Evolutionary conservation across 768 basidiomycete genomes (phyloP).

Genomic region (Boletus speciosus): DNA sequence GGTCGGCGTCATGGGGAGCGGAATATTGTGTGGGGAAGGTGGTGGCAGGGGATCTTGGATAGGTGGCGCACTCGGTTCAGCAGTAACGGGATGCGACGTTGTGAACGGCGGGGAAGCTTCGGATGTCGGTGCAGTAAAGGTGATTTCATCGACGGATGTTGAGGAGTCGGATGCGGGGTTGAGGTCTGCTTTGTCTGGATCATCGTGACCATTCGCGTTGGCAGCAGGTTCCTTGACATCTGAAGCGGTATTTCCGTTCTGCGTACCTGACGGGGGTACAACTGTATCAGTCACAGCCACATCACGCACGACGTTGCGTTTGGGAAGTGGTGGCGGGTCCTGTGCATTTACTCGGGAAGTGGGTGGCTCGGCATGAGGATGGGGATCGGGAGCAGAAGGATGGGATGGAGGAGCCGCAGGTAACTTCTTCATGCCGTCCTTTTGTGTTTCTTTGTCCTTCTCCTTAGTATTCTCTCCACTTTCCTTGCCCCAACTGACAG

Average conservation of each 20-base stretch:
- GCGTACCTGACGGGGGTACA: neutral
- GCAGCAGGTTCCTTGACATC: constrained; percentile 4
- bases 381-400: constrained; percentile 23
- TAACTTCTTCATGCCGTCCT: constrained; percentile 16
- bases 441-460: constrained; percentile 35
- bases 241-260: neutral
- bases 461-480: constrained; percentile 25
- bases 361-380: constrained; percentile 16
- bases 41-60: constrained; percentile 8
- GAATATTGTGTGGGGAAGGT: constrained; percentile 18
- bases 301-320: constrained; percentile 40
- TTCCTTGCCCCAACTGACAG: constrained; percentile 52
- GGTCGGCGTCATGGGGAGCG: constrained; percentile 27
- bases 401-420: constrained; percentile 26
- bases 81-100: constrained; percentile 1
- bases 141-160: constrained; percentile 21
- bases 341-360: constrained; percentile 7
- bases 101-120: neutral
- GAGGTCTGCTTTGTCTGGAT: constrained; percentile 7
- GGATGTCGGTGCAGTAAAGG: constrained; percentile 14
- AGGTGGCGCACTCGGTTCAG: constrained; percentile 6
- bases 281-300: constrained; percentile 12
- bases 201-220: constrained; percentile 1
- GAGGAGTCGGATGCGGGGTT: constrained; percentile 11
- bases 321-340: constrained; percentile 50